Evolutionary conservation across 306 rosid species (phyloP).

Genomic region (Quercus alba): DNA sequence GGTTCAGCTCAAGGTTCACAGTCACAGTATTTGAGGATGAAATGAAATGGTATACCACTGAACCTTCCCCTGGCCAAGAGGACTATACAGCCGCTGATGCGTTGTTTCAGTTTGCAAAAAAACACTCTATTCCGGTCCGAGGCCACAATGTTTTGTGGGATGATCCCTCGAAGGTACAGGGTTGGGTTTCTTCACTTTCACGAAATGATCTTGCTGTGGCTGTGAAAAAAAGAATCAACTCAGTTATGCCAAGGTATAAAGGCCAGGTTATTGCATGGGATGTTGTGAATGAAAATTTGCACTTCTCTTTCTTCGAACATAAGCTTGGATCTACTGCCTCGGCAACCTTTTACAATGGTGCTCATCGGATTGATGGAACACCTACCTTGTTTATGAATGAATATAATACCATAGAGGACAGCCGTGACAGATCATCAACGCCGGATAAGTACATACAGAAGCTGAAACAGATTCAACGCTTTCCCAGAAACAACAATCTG

Average conservation of each 20-base stretch:
- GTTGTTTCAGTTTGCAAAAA: slow-evolving; percentile 48
- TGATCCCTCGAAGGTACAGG: slow-evolving; percentile 41
- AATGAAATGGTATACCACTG: too few relatives aligned
- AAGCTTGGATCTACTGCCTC: slow-evolving; percentile 40
- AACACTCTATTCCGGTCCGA: slow-evolving; percentile 42
- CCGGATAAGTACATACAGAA: slow-evolving; percentile 53
- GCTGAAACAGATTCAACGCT: slow-evolving; percentile 37
- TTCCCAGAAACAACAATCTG: slow-evolving; percentile 4
- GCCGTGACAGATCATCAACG: slow-evolving; percentile 24
- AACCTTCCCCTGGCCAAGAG: slow-evolving; percentile 29
- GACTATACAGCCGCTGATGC: slow-evolving; percentile 48
- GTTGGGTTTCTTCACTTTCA: slow-evolving; percentile 56
- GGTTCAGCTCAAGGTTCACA: too few relatives aligned
- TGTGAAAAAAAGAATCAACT: slow-evolving; percentile 31
- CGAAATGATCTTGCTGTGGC: slow-evolving; percentile 26
- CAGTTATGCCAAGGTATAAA: slow-evolving; percentile 46
- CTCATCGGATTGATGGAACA: slow-evolving; percentile 29
- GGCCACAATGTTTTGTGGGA: slow-evolving; percentile 81
- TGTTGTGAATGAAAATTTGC: slow-evolving; percentile 74
- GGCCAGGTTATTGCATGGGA: slow-evolving; percentile 75
- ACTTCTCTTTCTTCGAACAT: slow-evolving; percentile 47
- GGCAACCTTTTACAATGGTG: slow-evolving; percentile 30
- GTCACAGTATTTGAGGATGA: too few relatives aligned
- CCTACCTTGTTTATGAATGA: slow-evolving; percentile 66
- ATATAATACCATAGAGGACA: slow-evolving; percentile 59